phyloP scores from a whole-genome alignment of 2,329 filamentous ascomycete genomes.

The Elsinoe perseae region DNA sequence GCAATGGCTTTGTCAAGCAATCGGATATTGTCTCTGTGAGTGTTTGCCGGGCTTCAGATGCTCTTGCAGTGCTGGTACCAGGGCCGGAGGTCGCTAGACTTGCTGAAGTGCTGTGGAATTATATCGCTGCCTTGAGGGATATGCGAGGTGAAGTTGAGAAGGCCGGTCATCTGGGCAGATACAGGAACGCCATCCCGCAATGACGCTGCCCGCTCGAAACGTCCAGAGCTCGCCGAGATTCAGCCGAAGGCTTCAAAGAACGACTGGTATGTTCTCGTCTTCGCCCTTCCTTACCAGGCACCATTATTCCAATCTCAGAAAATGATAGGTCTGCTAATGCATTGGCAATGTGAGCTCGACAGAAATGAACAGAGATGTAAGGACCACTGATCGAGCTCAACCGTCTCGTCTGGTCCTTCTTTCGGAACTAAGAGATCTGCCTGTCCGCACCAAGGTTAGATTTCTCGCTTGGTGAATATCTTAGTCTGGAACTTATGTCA shows the following conservation, averaged over 20 bases:
- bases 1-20: not conserved
- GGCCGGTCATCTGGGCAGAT: constrained; percentile 10
- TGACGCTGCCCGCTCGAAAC: constrained; percentile 1
- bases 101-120: not conserved
- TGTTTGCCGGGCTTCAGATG: not conserved
- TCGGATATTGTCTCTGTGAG: no score
- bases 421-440: constrained; percentile 39
- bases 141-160: constrained; percentile 5
- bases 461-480: constrained; percentile 77
- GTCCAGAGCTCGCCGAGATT: not conserved
- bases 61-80: not conserved
- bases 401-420: constrained; percentile 39
- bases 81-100: not conserved
- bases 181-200: constrained; percentile 13
- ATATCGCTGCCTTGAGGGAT: constrained; percentile 10
- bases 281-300: not conserved
- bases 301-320: not conserved
- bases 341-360: no score
- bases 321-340: not conserved
- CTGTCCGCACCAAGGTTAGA: constrained; percentile 68
- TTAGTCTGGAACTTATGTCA: not conserved
- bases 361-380: not conserved
- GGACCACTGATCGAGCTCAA: constrained; percentile 6
- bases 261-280: not conserved
- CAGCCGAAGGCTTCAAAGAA: not conserved